A percentile compares a stretch with the other conserved stretches of the same genome.
Conservation (phyloP, 1,284 basidiomycete genomes). For the Tranzscheliella williamsii region DNA sequence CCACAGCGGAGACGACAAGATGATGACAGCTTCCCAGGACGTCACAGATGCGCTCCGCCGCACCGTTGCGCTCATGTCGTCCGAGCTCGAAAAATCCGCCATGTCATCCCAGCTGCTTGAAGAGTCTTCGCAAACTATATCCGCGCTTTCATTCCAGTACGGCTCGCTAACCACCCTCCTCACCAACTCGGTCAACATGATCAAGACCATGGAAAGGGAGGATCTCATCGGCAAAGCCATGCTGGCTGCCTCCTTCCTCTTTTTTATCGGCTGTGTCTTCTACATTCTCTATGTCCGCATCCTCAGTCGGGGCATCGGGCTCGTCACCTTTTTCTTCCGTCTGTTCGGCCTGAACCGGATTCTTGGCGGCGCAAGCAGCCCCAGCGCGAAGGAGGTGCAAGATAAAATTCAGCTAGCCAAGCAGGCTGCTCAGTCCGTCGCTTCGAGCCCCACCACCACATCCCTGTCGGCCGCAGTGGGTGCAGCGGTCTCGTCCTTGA, state of each 20-base stretch:
- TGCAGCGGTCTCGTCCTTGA: conserved; percentile 8
- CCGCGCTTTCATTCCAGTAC: conserved; percentile 48
- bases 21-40: conserved; percentile 51
- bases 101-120: conserved; percentile 55
- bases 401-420: conserved; percentile 21
- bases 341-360: conserved; percentile 29
- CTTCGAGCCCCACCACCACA: neutral
- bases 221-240: conserved; percentile 51
- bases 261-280: conserved; percentile 51
- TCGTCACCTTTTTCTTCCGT: conserved; percentile 39
- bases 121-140: conserved; percentile 52
- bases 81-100: conserved; percentile 56
- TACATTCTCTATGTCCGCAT: conserved; percentile 58
- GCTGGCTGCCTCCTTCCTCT: conserved; percentile 40
- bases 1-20: conserved; percentile 45
- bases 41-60: conserved; percentile 54
- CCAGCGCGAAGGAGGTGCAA: conserved; percentile 10
- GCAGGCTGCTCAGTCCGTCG: conserved; percentile 2
- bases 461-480: conserved; percentile 6
- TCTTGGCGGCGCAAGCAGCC: conserved; percentile 11
- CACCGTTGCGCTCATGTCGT: conserved; percentile 54
- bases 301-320: conserved; percentile 44
- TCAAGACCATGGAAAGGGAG: conserved; percentile 57
- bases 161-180: conserved; percentile 49
- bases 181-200: conserved; percentile 47